Evolutionary conservation across 345 rosid species (phyloP), one percentile per base, ranked within the genome.

Genomic region (Punica granatum): DNA sequence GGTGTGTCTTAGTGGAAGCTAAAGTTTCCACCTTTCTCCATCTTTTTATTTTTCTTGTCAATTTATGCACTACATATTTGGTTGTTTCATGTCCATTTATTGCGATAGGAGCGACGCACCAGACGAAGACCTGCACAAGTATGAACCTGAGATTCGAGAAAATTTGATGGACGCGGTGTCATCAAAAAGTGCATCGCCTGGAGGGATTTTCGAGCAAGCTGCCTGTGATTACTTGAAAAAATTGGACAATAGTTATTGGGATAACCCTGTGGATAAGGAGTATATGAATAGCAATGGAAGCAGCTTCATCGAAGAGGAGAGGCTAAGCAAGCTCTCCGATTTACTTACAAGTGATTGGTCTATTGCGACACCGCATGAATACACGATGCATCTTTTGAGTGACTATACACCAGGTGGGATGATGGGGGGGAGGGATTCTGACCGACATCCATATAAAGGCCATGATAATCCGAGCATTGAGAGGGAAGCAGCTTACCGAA

Each of bases 151-250:
- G 31, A 21, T 63, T 23, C 46, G 21, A n/a, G 30, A 12, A 37
- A 63, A 37, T 32, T 14, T 39, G 32, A 0, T 5, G 1, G 31
- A 37, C 16, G 12, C 26, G 16, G 31, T 63, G 2, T 39, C 66
- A 10, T 1, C 19, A 10, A 63, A 39, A 33, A n/a, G 19, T 30
- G 19, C 31, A 28, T 6, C 21, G 7, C 0, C 16, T 0, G 66
- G 32, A 36, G 32, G 43, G 66, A 19, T n/a, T 36, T 39, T 37
- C 18, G 66, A 63, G 12, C 46, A 25, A 63, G 21, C 66, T 23
- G 66, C 66, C 16, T 39, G 66, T 15, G 48, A 63, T 63, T 63
- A 63, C 66, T 63, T 39, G 66, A 63, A 63, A 19, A 63, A 63
- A 30, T 12, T 63, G 28, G 66, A 63, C 21, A 39, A 39, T 6